phyloP scores from a whole-genome alignment of 2,329 filamentous ascomycete species.

The Chaetomiaceae sp. region DNA sequence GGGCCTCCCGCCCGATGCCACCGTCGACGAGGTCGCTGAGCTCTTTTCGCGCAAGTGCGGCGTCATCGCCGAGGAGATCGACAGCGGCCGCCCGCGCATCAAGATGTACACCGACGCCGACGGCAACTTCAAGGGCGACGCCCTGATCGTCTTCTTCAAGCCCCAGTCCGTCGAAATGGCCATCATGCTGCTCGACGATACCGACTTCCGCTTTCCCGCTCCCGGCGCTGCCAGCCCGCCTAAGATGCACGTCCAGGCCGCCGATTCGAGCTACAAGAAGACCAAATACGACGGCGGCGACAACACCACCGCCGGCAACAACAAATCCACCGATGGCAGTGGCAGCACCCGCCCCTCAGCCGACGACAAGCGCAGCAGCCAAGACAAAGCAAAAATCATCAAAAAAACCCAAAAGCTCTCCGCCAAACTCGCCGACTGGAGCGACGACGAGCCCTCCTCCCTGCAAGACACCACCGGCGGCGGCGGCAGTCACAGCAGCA shows the following conservation, averaged over 20 bases:
- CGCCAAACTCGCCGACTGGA: constrained; percentile 91
- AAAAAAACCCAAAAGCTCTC: constrained; percentile 87
- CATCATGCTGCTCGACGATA: constrained; percentile 74
- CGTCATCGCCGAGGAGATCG: constrained; percentile 90
- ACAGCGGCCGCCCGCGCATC: constrained; percentile 80
- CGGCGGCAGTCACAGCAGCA: constrained; percentile 38
- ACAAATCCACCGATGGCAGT: neutral
- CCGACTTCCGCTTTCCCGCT: constrained; percentile 65
- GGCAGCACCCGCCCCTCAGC: constrained; percentile 4
- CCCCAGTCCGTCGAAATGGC: constrained; percentile 87
- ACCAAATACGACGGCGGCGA: constrained; percentile 56
- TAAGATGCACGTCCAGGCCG: constrained; percentile 74
- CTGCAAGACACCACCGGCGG: constrained; percentile 26
- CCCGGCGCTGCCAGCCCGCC: constrained; percentile 47
- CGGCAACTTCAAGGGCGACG: constrained; percentile 89
- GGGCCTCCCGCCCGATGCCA: constrained; percentile 74
- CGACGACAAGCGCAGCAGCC: constrained; percentile 40
- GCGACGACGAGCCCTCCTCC: constrained; percentile 70
- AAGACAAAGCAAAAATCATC: constrained; percentile 85
- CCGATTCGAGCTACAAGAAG: constrained; percentile 89
- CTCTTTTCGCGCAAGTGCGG: constrained; percentile 81
- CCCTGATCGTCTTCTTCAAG: constrained; percentile 89
- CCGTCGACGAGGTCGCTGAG: constrained; percentile 72
- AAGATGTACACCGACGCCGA: constrained; percentile 83
- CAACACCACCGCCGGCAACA: neutral